Base-by-base conservation (phyloP, 2,329 filamentous ascomycete species). In the Sporothrix pallida region DNA sequence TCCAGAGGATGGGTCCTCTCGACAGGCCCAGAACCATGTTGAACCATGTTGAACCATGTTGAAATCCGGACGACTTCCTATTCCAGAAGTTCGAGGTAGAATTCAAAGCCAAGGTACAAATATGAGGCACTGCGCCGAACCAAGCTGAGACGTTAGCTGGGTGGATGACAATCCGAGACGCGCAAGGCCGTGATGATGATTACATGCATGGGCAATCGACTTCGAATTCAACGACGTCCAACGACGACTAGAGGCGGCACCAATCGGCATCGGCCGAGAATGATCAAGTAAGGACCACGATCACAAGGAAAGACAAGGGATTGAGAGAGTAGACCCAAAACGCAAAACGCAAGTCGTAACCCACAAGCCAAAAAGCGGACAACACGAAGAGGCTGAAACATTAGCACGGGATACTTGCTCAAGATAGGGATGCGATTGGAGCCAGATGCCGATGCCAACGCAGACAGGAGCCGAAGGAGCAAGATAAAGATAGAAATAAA, bases 301-400 rank as follows among this genome's bases (percentile, higher is more conserved):
- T 56, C 52, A 26, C 52, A 26, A 56, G 52, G 52, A 10, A 56
- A 56, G 7, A 56, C 10, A 12, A 26, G 13, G 7, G 4, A 56
- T 4, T 48, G 42, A 12, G 20, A 60, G 13, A 17, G 56, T n/a
- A 48, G 17, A 26, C n/a, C n/a, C 26, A 46, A 12, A n/a, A 23
- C 20, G 1, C 62, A 67, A 48, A 42, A 67, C n/a, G 56, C 56
- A 26, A 37, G 20, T 20, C 13, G 15, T 52, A n/a, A 52, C n/a
- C 15, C 52, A 17, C 20, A 26, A 10, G 23, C n/a, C 20, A 10
- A 63, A 48, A 67, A 67, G 42, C 42, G 42, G n/a, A 26, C 54
- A 31, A 31, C 62, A 67, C 62, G 62, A 48, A 46, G 42, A 67
- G 62, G 42, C 62, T 67, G 62, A 48, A 67, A 67, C 62, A 23